Conservation (phyloP, 495 filamentous ascomycete genomes). For the Geoglossum glabrum region DNA sequence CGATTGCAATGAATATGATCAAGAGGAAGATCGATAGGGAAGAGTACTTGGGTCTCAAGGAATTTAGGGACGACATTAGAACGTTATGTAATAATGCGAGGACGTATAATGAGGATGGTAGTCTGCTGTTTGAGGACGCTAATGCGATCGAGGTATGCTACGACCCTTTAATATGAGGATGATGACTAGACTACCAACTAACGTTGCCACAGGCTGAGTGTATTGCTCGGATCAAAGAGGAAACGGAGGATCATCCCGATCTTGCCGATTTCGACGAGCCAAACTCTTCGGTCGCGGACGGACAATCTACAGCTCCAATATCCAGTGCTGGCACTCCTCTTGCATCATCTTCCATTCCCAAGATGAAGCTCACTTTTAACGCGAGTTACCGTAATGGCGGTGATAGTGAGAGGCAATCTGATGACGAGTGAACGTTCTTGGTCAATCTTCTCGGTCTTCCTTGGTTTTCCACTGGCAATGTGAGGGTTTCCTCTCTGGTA, state of each 20-base stretch:
- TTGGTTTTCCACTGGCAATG: not conserved
- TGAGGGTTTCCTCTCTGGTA: not conserved
- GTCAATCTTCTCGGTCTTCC: not conserved
- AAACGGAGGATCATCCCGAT: constrained; percentile 50
- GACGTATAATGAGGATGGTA: constrained; percentile 90
- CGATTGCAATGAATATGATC: constrained; percentile 87
- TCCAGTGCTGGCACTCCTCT: constrained; percentile 53
- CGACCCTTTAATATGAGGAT: too few species aligned
- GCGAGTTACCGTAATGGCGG: constrained; percentile 23
- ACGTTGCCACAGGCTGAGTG: constrained; percentile 36
- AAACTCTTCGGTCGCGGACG: constrained; percentile 28
- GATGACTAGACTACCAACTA: constrained; percentile 12
- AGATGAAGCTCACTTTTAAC: constrained; percentile 39
- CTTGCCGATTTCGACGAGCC: constrained; percentile 33
- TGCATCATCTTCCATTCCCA: constrained; percentile 29
- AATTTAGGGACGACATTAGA: constrained; percentile 64
- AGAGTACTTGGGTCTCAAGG: constrained; percentile 55
- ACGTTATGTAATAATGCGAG: constrained; percentile 76
- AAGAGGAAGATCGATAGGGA: constrained; percentile 83
- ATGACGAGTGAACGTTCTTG: constrained; percentile 18
- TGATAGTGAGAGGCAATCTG: constrained; percentile 22
- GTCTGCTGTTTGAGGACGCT: constrained; percentile 76
- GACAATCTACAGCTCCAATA: constrained; percentile 41
- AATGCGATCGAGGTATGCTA: constrained; percentile 72
- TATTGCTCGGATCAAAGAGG: constrained; percentile 43